phyloP scores from a whole-genome alignment of 1,284 basidiomycete species.

The Cryptococcus sp. region DNA sequence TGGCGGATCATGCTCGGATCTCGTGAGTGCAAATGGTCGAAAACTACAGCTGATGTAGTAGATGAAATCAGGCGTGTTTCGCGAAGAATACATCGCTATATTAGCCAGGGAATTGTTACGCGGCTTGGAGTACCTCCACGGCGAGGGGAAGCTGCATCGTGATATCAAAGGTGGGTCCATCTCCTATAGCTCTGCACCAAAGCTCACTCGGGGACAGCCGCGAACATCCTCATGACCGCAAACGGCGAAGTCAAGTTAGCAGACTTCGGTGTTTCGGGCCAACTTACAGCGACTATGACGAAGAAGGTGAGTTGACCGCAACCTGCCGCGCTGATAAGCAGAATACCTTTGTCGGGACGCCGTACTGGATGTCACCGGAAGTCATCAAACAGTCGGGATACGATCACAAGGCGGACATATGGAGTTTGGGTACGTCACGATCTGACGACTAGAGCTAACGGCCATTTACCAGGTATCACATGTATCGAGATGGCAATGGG shows the following conservation, averaged over 20 bases:
- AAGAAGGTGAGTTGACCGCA: slow-evolving; percentile 64
- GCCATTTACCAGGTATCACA: slow-evolving; percentile 64
- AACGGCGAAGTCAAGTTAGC: slow-evolving; percentile 95
- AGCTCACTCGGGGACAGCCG: slow-evolving; percentile 20
- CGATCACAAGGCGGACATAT: slow-evolving; percentile 98
- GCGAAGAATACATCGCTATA: slow-evolving; percentile 98
- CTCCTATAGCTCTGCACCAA: background rate
- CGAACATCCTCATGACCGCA: slow-evolving; percentile 78
- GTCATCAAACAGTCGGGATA: slow-evolving; percentile 99
- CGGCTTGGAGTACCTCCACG: slow-evolving; percentile 90
- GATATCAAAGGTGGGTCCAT: slow-evolving; percentile 85
- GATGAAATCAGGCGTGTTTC: slow-evolving; percentile 98
- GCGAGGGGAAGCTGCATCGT: slow-evolving; percentile 93
- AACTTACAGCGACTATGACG: slow-evolving; percentile 92
- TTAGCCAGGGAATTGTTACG: slow-evolving; percentile 87
- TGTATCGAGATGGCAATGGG: slow-evolving; percentile 97
- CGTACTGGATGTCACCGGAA: slow-evolving; percentile 99
- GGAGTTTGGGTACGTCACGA: slow-evolving; percentile 78
- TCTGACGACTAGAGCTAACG: background rate
- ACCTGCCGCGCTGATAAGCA: slow-evolving; percentile 8
- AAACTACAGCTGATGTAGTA: slow-evolving; percentile 45
- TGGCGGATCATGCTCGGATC: slow-evolving; percentile 59
- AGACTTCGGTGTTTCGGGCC: slow-evolving; percentile 99
- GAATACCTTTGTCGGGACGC: slow-evolving; percentile 97
- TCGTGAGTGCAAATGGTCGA: slow-evolving; percentile 46